phyloP scores from a whole-genome alignment of 2,329 filamentous ascomycete species.

The Curvularia spicifera region DNA sequence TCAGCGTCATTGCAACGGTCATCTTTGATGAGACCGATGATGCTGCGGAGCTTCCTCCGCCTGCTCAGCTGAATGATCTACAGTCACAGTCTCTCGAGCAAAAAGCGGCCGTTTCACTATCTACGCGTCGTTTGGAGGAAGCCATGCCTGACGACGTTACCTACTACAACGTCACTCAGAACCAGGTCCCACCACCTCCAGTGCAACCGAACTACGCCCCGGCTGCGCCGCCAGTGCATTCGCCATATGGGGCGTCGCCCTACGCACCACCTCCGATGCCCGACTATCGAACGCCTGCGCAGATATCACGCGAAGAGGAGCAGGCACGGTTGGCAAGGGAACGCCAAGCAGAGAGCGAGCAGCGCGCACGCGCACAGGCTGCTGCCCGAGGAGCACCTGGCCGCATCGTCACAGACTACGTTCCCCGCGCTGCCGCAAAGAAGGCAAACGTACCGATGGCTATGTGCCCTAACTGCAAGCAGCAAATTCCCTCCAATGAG shows the following conservation, averaged over 20 bases:
- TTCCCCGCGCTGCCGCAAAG: slow-evolving; percentile 79
- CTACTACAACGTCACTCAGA: slow-evolving; percentile 47
- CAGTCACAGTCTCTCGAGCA: slow-evolving; percentile 95
- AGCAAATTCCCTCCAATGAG: slow-evolving; percentile 85
- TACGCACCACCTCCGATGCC: slow-evolving; percentile 34
- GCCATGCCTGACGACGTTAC: slow-evolving; percentile 80
- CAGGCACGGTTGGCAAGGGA: slow-evolving; percentile 47
- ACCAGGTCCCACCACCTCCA: slow-evolving; percentile 37
- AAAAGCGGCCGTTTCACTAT: slow-evolving; percentile 87
- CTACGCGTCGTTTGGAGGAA: slow-evolving; percentile 88
- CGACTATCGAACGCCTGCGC: slow-evolving; percentile 41
- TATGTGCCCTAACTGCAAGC: slow-evolving; percentile 90
- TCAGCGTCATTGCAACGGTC: slow-evolving; percentile 93
- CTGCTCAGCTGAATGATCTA: slow-evolving; percentile 86
- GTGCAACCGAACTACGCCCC: slow-evolving; percentile 38
- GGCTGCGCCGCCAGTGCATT: slow-evolving; percentile 40
- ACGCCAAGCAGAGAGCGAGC: slow-evolving; percentile 58
- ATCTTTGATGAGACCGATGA: slow-evolving; percentile 90
- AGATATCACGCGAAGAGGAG: slow-evolving; percentile 48
- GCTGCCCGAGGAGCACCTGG: slow-evolving; percentile 72
- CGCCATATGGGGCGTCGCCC: slow-evolving; percentile 30
- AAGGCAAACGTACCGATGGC: slow-evolving; percentile 70
- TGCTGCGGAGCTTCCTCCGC: slow-evolving; percentile 81
- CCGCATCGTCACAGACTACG: slow-evolving; percentile 91
- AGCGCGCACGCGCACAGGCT: slow-evolving; percentile 78